Evolutionary conservation across 352 stramenopile genomes (phyloP).

Genomic region (Thraustochytrium striatum): DNA sequence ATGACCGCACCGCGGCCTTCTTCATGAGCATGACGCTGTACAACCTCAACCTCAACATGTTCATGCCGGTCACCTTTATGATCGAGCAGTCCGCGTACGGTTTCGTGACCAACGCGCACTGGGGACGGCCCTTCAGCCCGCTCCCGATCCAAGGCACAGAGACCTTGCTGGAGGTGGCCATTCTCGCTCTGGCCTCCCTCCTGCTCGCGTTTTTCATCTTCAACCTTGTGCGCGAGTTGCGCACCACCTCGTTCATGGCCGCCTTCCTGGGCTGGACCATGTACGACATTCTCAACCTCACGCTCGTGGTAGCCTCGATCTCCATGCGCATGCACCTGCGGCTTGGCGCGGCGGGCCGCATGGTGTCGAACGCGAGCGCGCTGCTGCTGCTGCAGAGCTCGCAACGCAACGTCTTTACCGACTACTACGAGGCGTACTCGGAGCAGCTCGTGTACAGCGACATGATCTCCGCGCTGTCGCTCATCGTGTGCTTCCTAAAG

Average conservation of each 20-base stretch:
- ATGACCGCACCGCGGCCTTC: constrained; percentile 14
- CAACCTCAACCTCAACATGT: constrained; percentile 29
- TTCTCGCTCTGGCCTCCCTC: not conserved
- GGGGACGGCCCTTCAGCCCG: constrained; percentile 15
- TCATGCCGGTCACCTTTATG: constrained; percentile 22
- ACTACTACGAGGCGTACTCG: not conserved
- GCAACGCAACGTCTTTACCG: not conserved
- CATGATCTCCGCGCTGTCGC: constrained; percentile 9
- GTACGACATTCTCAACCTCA: constrained; percentile 37
- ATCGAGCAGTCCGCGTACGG: constrained; percentile 5
- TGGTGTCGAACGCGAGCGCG: not conserved
- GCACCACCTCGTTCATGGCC: not conserved
- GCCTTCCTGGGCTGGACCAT: constrained; percentile 16
- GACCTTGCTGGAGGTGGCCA: not conserved
- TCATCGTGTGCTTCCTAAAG: constrained; percentile 46
- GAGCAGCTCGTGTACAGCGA: not conserved
- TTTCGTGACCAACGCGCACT: not conserved
- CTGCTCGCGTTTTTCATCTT: constrained; percentile 7
- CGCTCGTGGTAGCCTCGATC: constrained; percentile 30
- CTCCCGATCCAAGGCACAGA: not conserved
- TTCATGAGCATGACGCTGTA: constrained; percentile 34
- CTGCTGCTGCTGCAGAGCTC: constrained; percentile 10
- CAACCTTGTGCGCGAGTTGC: not conserved
- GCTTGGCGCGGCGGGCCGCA: not conserved
- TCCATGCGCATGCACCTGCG: constrained; percentile 7